Evolutionary conservation across 148 eudicot species (phyloP).

Genomic region (Chenopodium album): DNA sequence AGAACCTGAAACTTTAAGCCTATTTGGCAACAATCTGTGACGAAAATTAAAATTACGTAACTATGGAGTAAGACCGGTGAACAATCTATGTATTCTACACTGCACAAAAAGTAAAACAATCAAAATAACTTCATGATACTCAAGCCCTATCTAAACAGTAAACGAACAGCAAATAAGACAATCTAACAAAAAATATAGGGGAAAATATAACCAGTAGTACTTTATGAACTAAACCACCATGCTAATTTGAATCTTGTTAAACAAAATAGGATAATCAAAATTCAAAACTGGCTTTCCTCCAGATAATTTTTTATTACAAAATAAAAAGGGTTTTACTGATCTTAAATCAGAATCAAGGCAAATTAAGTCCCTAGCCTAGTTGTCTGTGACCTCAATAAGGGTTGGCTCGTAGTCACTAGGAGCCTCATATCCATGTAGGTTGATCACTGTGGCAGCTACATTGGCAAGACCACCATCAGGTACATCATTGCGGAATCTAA

Average conservation of each 20-base stretch:
- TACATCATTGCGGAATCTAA: slow-evolving; percentile 79
- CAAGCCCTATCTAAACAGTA: not conserved
- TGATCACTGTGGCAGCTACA: slow-evolving; percentile 91
- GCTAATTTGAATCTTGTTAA: not conserved
- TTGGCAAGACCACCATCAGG: slow-evolving; percentile 80
- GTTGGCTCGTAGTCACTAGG: slow-evolving; percentile 85
- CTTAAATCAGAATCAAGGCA: slow-evolving; percentile 20
- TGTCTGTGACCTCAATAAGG: slow-evolving; percentile 71
- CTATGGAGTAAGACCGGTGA: too few relatives aligned
- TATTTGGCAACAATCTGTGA: too few relatives aligned
- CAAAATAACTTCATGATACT: too few relatives aligned
- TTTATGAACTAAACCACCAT: not conserved
- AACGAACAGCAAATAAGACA: not conserved
- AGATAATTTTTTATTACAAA: not conserved
- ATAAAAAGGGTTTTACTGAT: slow-evolving; percentile 22
- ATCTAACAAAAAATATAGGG: too few relatives aligned
- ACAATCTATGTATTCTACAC: too few relatives aligned
- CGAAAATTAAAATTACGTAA: too few relatives aligned
- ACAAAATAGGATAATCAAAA: slow-evolving; percentile 2
- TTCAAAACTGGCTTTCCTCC: not conserved
- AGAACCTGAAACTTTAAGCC: too few relatives aligned
- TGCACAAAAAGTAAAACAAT: too few relatives aligned
- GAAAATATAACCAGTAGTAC: not conserved
- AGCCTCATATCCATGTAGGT: slow-evolving; percentile 81
- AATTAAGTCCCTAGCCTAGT: not conserved